phyloP scores from a whole-genome alignment of 305 asterid genomes.

The Rubia occidens region DNA sequence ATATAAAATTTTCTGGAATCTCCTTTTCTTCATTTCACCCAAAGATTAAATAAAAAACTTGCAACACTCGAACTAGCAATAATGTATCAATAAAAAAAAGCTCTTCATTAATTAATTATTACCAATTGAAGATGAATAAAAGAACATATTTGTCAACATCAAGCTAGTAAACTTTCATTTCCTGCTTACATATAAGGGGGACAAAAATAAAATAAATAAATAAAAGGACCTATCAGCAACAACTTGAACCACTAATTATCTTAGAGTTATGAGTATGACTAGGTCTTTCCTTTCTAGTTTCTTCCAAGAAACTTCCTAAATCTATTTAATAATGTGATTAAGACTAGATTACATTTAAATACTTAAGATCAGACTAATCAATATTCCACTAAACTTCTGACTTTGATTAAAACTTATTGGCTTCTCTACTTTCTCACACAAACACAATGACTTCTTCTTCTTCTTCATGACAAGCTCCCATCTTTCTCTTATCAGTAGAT shows the following conservation, averaged over 20 bases:
- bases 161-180: background rate
- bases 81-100: background rate
- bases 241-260: background rate
- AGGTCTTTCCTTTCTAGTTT: background rate
- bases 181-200: background rate
- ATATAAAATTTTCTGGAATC: no score
- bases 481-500: background rate
- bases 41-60: constrained; percentile 2
- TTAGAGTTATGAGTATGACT: constrained; percentile 3
- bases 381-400: background rate
- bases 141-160: background rate
- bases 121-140: background rate
- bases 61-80: background rate
- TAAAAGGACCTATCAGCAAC: background rate
- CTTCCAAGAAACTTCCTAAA: constrained; percentile 16
- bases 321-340: constrained; percentile 6
- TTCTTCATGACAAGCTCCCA: constrained; percentile 1
- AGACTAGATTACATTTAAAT: background rate
- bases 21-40: background rate
- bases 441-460: background rate
- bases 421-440: background rate
- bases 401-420: background rate
- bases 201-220: background rate
- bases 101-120: background rate
- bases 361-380: background rate